Conservation (phyloP, 2,329 filamentous ascomycete genomes). For the Aspergillus caelatus region DNA sequence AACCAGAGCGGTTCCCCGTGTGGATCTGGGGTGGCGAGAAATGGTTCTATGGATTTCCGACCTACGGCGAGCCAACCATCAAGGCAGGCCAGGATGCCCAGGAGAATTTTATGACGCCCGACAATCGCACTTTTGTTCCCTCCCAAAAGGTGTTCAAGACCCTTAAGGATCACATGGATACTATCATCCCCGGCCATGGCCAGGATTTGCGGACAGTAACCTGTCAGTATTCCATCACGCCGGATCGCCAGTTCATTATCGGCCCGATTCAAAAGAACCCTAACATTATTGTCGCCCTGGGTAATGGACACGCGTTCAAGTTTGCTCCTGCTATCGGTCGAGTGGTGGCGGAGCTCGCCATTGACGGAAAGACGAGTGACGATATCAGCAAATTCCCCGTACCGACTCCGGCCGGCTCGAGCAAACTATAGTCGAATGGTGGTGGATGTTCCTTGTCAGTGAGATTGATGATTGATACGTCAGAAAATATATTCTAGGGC, state of each 20-base stretch:
- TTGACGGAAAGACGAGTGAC: not conserved
- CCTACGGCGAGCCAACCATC: conserved; percentile 33
- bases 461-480: no score
- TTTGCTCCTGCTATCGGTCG: not conserved
- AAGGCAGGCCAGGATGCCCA: conserved; percentile 28
- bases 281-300: not conserved
- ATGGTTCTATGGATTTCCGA: conserved; percentile 31
- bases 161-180: conserved; percentile 24
- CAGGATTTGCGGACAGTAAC: conserved; percentile 32
- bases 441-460: no score
- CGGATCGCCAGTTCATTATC: conserved; percentile 31
- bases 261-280: conserved; percentile 25
- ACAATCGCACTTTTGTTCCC: conserved; percentile 31
- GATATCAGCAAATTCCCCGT: not conserved
- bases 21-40: conserved; percentile 29
- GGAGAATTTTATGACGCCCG: conserved; percentile 29
- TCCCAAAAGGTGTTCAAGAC: conserved; percentile 25
- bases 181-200: conserved; percentile 13
- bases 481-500: no score
- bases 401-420: not conserved
- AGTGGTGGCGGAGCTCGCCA: not conserved
- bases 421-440: not conserved
- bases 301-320: not conserved
- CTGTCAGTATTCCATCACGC: conserved; percentile 33
- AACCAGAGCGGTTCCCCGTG: conserved; percentile 25